Evolutionary conservation across 805 yeast species (phyloP).

Genomic region (Yarrowia bubula): DNA sequence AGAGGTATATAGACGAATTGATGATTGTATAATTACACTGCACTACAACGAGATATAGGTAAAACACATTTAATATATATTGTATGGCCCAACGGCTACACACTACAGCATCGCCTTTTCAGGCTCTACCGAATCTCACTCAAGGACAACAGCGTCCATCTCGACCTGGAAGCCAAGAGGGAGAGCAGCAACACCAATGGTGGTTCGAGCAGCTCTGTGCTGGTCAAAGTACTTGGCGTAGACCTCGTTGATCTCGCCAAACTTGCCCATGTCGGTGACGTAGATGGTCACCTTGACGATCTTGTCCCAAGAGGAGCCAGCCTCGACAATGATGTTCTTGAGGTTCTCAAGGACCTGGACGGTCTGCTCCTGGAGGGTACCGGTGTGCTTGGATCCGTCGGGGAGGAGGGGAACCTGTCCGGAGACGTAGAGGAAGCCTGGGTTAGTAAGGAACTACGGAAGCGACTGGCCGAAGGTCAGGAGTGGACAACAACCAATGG

Average conservation of each 20-base stretch:
- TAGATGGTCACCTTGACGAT: conserved; percentile 86
- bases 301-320: conserved; percentile 79
- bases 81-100: no score
- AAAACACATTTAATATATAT: neutral
- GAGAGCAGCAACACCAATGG: conserved; percentile 89
- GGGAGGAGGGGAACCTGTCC: conserved; percentile 94
- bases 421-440: conserved; percentile 83
- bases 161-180: conserved; percentile 87
- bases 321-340: conserved; percentile 69
- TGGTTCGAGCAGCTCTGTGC: conserved; percentile 84
- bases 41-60: no score
- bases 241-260: conserved; percentile 80
- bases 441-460: neutral
- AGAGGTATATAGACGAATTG: conserved; percentile 7
- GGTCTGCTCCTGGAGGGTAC: conserved; percentile 61
- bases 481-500: neutral
- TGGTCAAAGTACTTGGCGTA: conserved; percentile 51
- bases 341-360: conserved; percentile 45
- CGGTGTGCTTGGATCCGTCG: conserved; percentile 68
- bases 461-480: neutral
- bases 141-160: conserved; percentile 89
- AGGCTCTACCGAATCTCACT: conserved; percentile 33
- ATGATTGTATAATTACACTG: neutral
- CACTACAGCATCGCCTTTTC: conserved; percentile 17
- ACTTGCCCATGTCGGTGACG: conserved; percentile 85